Percentiles rank a stretch among this genome's conserved stretches.
Evolutionary conservation across 2,329 filamentous ascomycete species (phyloP).

Genomic region (Remersonia thermophila): DNA sequence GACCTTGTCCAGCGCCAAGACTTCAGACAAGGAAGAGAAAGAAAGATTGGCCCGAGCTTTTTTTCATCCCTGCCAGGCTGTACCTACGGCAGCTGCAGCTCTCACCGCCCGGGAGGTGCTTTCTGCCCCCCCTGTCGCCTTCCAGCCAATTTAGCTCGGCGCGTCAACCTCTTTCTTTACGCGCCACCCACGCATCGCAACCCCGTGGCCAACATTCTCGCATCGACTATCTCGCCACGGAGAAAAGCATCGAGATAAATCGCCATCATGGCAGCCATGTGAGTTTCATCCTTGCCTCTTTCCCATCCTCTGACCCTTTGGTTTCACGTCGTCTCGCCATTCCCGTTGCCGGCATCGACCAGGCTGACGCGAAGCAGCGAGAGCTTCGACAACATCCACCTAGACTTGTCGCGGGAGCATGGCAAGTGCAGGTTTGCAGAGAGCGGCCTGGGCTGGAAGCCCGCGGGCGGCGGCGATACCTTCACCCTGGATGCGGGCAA

Average conservation of each 20-base stretch:
- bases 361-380: constrained; percentile 43
- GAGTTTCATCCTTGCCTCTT: constrained; percentile 3
- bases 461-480: constrained; percentile 71
- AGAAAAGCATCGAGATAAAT: neutral
- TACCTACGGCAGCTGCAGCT: no score
- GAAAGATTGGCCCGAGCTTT: no score
- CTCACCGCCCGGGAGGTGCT: constrained; percentile 6
- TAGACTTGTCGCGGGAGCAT: constrained; percentile 84
- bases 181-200: constrained; percentile 2
- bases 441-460: constrained; percentile 91
- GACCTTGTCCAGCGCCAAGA: no score
- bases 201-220: constrained; percentile 2
- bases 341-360: no score
- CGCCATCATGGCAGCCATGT: constrained; percentile 16
- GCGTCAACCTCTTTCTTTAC: constrained; percentile 1
- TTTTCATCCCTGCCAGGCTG: no score
- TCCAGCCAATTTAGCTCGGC: constrained; percentile 7
- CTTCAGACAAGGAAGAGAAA: no score
- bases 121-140: neutral
- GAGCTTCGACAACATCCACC: constrained; percentile 93
- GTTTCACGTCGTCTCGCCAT: no score
- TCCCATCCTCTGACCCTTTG: neutral
- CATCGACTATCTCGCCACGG: neutral
- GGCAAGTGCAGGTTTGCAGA: constrained; percentile 94
- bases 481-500: constrained; percentile 86